A percentile compares a stretch with the other conserved stretches of the same genome.
phyloP scores from a whole-genome alignment of 768 basidiomycete species.

The Trametes maxima region DNA sequence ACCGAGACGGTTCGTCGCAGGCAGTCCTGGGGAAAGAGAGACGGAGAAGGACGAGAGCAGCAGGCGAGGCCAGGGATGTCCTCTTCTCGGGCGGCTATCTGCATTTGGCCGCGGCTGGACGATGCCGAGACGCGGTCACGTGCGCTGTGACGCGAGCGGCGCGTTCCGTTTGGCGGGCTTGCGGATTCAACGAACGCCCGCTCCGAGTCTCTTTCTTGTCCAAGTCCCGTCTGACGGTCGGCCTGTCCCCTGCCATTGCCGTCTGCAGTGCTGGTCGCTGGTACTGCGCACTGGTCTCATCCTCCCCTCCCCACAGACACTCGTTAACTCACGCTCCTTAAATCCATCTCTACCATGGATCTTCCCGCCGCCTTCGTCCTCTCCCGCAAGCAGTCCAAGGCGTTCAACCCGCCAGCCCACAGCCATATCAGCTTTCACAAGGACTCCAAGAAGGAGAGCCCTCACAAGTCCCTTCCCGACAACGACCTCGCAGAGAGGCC shows the following conservation, averaged over 20 bases:
- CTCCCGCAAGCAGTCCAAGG: slow-evolving; percentile 8
- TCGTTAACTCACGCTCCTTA: slow-evolving; percentile 24
- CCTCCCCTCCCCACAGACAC: slow-evolving; percentile 1
- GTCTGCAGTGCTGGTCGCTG: slow-evolving; percentile 24
- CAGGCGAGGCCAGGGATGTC: too few relatives aligned
- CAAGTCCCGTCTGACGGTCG: background rate
- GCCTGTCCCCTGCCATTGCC: background rate
- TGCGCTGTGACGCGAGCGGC: background rate
- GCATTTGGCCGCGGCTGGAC: background rate
- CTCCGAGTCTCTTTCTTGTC: background rate
- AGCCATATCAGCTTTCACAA: background rate
- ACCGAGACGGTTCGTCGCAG: background rate
- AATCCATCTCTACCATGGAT: slow-evolving; percentile 18
- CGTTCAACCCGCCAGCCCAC: background rate
- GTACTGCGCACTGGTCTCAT: background rate
- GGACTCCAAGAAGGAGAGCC: background rate
- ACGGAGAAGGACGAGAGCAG: background rate
- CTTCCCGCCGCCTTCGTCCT: slow-evolving; percentile 4
- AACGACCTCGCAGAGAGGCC: slow-evolving; percentile 8
- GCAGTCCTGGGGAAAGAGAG: background rate
- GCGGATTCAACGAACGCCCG: background rate
- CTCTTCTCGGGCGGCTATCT: too few relatives aligned
- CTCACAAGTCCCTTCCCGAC: background rate
- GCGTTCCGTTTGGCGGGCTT: slow-evolving; percentile 1
- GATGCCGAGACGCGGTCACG: slow-evolving; percentile 21